Evolutionary conservation across 768 basidiomycete genomes (phyloP).

Genomic region (Boletus tylopilopsis): DNA sequence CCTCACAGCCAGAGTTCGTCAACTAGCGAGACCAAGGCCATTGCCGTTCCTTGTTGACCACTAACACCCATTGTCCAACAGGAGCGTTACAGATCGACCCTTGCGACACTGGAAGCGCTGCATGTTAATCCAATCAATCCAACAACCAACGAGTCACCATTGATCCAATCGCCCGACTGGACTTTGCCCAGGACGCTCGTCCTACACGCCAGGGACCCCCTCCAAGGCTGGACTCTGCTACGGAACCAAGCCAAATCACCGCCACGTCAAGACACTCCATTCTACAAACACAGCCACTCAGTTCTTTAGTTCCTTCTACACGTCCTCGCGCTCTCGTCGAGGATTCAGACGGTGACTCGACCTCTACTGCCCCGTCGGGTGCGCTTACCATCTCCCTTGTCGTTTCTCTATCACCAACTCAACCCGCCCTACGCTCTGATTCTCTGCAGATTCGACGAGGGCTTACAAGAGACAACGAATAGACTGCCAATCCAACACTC

Average conservation of each 20-base stretch:
- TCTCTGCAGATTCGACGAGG: slow-evolving; percentile 44
- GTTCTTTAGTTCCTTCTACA: slow-evolving; percentile 60
- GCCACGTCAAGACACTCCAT: slow-evolving; percentile 25
- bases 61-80: slow-evolving; percentile 18
- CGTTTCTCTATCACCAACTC: neutral
- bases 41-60: slow-evolving; percentile 14
- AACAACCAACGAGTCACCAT: slow-evolving; percentile 44
- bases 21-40: slow-evolving; percentile 23
- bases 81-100: slow-evolving; percentile 17
- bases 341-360: slow-evolving; percentile 38
- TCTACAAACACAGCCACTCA: slow-evolving; percentile 23
- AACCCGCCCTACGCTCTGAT: neutral
- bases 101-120: slow-evolving; percentile 23
- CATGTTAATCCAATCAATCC: slow-evolving; percentile 23
- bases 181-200: slow-evolving; percentile 52
- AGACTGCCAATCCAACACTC: slow-evolving; percentile 36
- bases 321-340: slow-evolving; percentile 63
- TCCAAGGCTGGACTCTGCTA: slow-evolving; percentile 47
- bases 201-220: slow-evolving; percentile 39
- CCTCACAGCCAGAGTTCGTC: slow-evolving; percentile 21
- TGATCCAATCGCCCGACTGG: slow-evolving; percentile 62
- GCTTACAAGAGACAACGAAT: slow-evolving; percentile 72
- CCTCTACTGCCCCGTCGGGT: slow-evolving; percentile 26
- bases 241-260: slow-evolving; percentile 27
- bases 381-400: neutral